Conservation (phyloP, 179 eudicot genomes). For the Sideroxylon spinosum region DNA sequence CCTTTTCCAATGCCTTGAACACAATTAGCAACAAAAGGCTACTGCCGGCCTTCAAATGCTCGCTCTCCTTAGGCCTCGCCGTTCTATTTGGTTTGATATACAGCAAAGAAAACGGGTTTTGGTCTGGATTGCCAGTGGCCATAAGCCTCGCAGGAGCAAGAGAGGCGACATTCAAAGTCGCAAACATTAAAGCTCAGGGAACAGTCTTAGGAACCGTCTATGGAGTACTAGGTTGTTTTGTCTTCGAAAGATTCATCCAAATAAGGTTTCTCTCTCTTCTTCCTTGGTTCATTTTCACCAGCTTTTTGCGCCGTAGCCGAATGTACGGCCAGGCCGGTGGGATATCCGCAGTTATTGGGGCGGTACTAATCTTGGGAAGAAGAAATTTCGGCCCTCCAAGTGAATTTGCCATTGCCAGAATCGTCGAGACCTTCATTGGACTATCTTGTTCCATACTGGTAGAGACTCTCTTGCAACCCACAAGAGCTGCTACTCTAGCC, state of each 20-base stretch:
- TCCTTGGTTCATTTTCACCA: slow-evolving; percentile 77
- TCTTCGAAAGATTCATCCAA: slow-evolving; percentile 43
- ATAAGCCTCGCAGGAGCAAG: slow-evolving; percentile 57
- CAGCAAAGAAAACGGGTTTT: slow-evolving; percentile 61
- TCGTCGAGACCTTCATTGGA: slow-evolving; percentile 72
- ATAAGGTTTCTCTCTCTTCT: slow-evolving; percentile 64
- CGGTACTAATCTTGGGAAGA: slow-evolving; percentile 68
- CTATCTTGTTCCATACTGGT: slow-evolving; percentile 53
- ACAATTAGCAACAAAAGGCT: slow-evolving; percentile 32
- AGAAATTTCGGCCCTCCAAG: slow-evolving; percentile 54
- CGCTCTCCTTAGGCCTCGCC: slow-evolving; percentile 65
- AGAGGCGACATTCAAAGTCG: slow-evolving; percentile 65
- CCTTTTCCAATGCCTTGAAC: slow-evolving; percentile 12
- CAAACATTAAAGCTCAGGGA: slow-evolving; percentile 72
- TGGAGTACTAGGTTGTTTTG: slow-evolving; percentile 65
- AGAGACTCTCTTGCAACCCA: slow-evolving; percentile 55
- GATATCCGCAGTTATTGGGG: slow-evolving; percentile 69
- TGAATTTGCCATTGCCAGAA: slow-evolving; percentile 75
- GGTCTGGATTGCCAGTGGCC: slow-evolving; percentile 78
- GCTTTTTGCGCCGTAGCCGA: slow-evolving; percentile 53
- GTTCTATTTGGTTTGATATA: slow-evolving; percentile 58
- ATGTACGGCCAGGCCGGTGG: slow-evolving; percentile 86
- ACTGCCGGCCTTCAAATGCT: slow-evolving; percentile 50
- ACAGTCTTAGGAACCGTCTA: slow-evolving; percentile 72
- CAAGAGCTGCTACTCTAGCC: slow-evolving; percentile 66